A percentile compares a stretch with the other conserved stretches of the same genome.
Evolutionary conservation across 331 rosid genomes (phyloP).

Genomic region (Quercus phellos): DNA sequence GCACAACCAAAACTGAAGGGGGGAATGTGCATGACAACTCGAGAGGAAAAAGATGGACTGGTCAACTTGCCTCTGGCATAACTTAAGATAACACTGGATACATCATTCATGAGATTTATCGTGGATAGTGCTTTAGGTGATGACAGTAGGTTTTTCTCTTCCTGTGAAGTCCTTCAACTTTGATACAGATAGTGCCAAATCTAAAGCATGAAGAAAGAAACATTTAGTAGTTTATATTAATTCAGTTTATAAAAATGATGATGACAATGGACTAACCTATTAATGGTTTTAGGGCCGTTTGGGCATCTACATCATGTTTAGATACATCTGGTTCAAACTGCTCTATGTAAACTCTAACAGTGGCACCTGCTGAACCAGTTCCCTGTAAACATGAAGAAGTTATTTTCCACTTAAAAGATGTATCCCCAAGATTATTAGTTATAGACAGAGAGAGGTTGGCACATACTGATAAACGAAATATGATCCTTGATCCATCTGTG

Average conservation of each 20-base stretch:
- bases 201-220: slow-evolving; percentile 34
- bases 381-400: slow-evolving; percentile 51
- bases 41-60: slow-evolving; percentile 2
- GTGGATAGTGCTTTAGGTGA: slow-evolving; percentile 48
- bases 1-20: slow-evolving; percentile 27
- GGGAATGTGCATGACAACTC: slow-evolving; percentile 5
- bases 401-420: not conserved
- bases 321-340: slow-evolving; percentile 78
- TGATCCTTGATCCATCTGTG: slow-evolving; percentile 94
- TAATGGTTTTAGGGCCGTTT: slow-evolving; percentile 73
- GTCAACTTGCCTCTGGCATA: slow-evolving; percentile 26
- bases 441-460: not conserved
- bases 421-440: slow-evolving; percentile 1
- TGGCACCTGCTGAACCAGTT: slow-evolving; percentile 98
- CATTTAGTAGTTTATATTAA: not conserved
- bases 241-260: not conserved
- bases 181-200: slow-evolving; percentile 79
- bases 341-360: slow-evolving; percentile 83
- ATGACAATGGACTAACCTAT: slow-evolving; percentile 51
- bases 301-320: slow-evolving; percentile 86
- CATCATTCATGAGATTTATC: slow-evolving; percentile 9
- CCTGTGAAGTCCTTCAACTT: slow-evolving; percentile 92
- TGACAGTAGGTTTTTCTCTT: slow-evolving; percentile 92
- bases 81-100: not conserved
- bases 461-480: slow-evolving; percentile 89